Percentiles rank a stretch among this genome's conserved stretches.
phyloP scores from a whole-genome alignment of 352 stramenopile genomes.

The Pythium oligandrum region DNA sequence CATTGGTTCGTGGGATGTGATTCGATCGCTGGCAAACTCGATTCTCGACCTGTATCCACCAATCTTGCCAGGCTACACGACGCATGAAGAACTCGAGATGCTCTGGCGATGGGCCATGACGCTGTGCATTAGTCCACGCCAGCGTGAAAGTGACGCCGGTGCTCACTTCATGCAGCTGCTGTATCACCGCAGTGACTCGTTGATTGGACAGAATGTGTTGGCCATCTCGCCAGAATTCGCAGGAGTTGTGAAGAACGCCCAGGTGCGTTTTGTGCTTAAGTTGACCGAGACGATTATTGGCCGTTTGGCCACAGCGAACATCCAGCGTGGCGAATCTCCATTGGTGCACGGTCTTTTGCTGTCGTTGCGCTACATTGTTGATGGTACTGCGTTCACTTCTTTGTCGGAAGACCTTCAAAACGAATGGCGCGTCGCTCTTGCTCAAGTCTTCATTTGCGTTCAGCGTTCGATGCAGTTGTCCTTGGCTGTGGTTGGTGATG shows the following conservation, averaged over 20 bases:
- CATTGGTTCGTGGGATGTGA: slow-evolving; percentile 73
- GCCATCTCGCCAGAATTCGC: slow-evolving; percentile 1
- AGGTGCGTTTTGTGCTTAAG: slow-evolving; percentile 53
- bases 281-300: slow-evolving; percentile 44
- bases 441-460: slow-evolving; percentile 44
- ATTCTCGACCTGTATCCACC: slow-evolving; percentile 69
- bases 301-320: slow-evolving; percentile 30
- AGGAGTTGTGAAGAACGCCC: slow-evolving; percentile 7
- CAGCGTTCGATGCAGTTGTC: slow-evolving; percentile 60
- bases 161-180: slow-evolving; percentile 81
- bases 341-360: slow-evolving; percentile 75
- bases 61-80: slow-evolving; percentile 56
- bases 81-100: slow-evolving; percentile 25
- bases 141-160: slow-evolving; percentile 83
- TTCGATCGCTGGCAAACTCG: slow-evolving; percentile 59
- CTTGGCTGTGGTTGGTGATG: slow-evolving; percentile 68
- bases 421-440: slow-evolving; percentile 46
- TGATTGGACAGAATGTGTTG: slow-evolving; percentile 33
- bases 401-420: slow-evolving; percentile 10
- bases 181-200: slow-evolving; percentile 52
- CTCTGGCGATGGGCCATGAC: slow-evolving; percentile 69
- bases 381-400: slow-evolving; percentile 42
- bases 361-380: slow-evolving; percentile 74
- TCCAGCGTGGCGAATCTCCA: slow-evolving; percentile 44
- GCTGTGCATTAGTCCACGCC: slow-evolving; percentile 64